A percentile compares a stretch with the other conserved stretches of the same genome.
Conservation (phyloP, 768 basidiomycete genomes). For the Russula sp. region DNA sequence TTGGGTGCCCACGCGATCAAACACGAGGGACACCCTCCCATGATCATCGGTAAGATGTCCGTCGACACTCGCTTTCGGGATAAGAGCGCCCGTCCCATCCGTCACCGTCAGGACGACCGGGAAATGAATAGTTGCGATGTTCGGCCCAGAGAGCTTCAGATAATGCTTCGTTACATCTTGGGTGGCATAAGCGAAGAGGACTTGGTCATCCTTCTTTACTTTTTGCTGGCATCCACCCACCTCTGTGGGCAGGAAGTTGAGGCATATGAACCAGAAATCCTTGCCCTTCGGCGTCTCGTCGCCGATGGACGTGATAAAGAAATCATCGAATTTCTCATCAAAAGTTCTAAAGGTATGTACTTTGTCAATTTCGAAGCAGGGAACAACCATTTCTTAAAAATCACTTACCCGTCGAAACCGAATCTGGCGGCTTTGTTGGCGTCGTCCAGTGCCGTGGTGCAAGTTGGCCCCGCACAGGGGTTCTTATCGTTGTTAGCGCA, state of each 20-base stretch:
- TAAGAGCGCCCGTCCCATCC: neutral
- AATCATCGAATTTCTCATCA: neutral
- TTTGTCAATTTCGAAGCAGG: neutral
- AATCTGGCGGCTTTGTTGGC: conserved; percentile 29
- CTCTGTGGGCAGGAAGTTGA: neutral
- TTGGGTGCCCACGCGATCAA: no score
- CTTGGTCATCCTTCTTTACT: neutral
- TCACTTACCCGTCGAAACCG: conserved; percentile 1
- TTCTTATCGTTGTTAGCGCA: no score
- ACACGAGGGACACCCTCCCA: neutral
- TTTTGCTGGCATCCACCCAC: conserved; percentile 3
- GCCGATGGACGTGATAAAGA: neutral
- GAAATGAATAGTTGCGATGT: fast-evolving
- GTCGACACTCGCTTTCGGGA: neutral
- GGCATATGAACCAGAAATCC: neutral
- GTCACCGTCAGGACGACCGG: neutral
- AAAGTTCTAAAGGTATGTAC: neutral
- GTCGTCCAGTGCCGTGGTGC: conserved; percentile 46
- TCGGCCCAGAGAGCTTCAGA: neutral
- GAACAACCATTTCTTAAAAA: neutral
- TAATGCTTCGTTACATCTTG: neutral
- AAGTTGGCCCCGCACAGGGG: conserved; percentile 41
- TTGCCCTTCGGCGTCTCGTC: neutral
- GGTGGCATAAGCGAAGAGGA: neutral
- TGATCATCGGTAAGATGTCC: neutral